Base-by-base conservation (phyloP, 345 rosid species). In the Hibiscus mutabilis region DNA sequence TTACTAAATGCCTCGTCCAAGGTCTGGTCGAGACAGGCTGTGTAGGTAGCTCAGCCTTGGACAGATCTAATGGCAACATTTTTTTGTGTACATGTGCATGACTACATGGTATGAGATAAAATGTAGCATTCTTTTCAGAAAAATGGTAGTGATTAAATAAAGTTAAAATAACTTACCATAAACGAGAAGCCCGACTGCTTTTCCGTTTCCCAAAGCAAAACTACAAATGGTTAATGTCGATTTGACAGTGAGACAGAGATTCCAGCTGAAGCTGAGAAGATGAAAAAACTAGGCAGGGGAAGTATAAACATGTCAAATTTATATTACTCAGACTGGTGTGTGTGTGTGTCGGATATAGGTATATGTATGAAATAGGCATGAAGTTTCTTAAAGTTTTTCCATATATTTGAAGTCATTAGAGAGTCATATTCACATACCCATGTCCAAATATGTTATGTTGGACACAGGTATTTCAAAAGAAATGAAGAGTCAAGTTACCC, bases 101-200 rank as follows among this genome's bases (percentile, higher is more conserved):
- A 42, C 46, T 42, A 11, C 46, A 42, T 42, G 46, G 2, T 42
- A 42, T 42, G 46, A 42, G 46, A 42, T 10, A 14, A 42, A 42
- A 10, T 42, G 14, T 11, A 42, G 18, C 25, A 10, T 27, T 68
- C 22, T 27, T 47, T 29, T 51, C 37, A 52, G 22, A n/a, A 7
- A 31, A 1, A 21, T 35, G 18, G 22, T 21, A 18, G 56, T 13
- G 5, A 16, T 19, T 7, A 8, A 55, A 37, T 13, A 64, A 35
- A 46, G 70, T 66, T 66, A 2, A 22, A 53, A 69, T 15, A 69
- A 61, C 75, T 61, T 61, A 61, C 75, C 49, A 49, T 61, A 61
- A 18, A 47, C 21, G 21, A 49, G 68, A 61, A 31, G 49, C 51
- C n/a, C 19, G 13, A 27, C 11, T 40, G 33, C 56, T 31, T 62